These are phyloP conservation scores for Suillus occidentalis DNA, from an alignment of 768 basidiomycete species.

Conservation along the genomic window DNA sequence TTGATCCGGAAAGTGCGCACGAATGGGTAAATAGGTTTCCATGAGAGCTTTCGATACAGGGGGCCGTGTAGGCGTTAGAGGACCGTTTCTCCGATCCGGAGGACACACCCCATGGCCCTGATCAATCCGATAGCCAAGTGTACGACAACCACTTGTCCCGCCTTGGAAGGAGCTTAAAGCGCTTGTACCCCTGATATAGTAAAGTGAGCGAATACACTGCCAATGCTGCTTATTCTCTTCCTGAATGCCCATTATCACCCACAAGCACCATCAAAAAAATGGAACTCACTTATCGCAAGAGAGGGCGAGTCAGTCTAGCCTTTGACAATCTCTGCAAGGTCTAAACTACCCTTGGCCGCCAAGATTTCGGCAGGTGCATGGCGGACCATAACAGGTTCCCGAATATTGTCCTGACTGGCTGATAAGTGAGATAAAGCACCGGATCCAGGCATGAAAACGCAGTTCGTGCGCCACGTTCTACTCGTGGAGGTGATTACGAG, in stretches of 20 bases:
- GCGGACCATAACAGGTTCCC: conserved; percentile 15
- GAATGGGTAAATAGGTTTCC: conserved; percentile 37
- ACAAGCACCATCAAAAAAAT: neutral
- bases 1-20: conserved; percentile 56
- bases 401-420: conserved; percentile 11
- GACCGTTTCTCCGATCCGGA: conserved; percentile 32
- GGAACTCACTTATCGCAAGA: conserved; percentile 12
- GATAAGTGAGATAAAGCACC: conserved; percentile 14
- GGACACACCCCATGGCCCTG: conserved; percentile 19
- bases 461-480: conserved; percentile 11
- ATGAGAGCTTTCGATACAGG: conserved; percentile 43
- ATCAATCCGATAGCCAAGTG: conserved; percentile 27
- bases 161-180: conserved; percentile 23
- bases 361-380: conserved; percentile 10
- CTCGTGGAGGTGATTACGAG: neutral
- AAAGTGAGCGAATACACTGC: conserved; percentile 9
- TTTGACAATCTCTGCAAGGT: conserved; percentile 5
- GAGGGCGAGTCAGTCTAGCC: conserved; percentile 11
- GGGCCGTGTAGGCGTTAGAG: conserved; percentile 30
- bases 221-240: conserved; percentile 2
- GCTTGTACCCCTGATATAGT: conserved; percentile 14
- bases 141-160: conserved; percentile 18
- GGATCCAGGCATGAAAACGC: conserved; percentile 13
- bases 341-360: conserved; percentile 13
- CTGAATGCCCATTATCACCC: neutral